Conservation (phyloP, 2,329 filamentous ascomycete species). For the Arthroderma uncinatum region DNA sequence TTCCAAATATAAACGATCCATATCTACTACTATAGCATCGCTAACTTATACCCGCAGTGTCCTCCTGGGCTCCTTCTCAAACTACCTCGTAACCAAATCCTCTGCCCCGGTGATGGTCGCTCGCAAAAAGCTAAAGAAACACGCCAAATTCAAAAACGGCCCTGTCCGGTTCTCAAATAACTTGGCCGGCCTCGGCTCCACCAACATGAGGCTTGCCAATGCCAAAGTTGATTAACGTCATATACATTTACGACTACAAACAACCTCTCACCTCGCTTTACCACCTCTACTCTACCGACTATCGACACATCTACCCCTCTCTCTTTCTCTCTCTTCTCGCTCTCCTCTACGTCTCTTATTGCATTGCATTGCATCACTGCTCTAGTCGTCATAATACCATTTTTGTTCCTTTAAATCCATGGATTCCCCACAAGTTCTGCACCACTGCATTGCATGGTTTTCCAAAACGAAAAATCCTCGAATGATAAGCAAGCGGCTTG, state of each 20-base stretch:
- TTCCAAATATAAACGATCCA: too few relatives aligned
- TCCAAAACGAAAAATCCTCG: neutral
- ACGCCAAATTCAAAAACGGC: slow-evolving; percentile 65
- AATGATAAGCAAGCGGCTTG: neutral
- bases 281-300: neutral
- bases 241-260: neutral
- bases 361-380: neutral
- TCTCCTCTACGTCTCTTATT: neutral
- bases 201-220: slow-evolving; percentile 48
- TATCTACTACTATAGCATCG: neutral
- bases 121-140: slow-evolving; percentile 75
- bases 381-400: neutral
- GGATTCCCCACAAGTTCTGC: neutral
- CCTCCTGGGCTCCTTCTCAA: slow-evolving; percentile 89
- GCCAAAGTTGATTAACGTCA: slow-evolving; percentile 58
- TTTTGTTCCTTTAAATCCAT: neutral
- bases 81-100: slow-evolving; percentile 93
- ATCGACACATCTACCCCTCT: neutral
- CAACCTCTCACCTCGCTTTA: neutral
- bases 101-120: slow-evolving; percentile 98
- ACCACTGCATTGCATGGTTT: neutral
- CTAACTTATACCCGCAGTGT: slow-evolving; percentile 46
- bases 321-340: neutral
- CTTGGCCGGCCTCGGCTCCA: slow-evolving; percentile 49
- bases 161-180: slow-evolving; percentile 71